Base-by-base conservation (phyloP, 257 asterid species). In the Solanum lignicaule region DNA sequence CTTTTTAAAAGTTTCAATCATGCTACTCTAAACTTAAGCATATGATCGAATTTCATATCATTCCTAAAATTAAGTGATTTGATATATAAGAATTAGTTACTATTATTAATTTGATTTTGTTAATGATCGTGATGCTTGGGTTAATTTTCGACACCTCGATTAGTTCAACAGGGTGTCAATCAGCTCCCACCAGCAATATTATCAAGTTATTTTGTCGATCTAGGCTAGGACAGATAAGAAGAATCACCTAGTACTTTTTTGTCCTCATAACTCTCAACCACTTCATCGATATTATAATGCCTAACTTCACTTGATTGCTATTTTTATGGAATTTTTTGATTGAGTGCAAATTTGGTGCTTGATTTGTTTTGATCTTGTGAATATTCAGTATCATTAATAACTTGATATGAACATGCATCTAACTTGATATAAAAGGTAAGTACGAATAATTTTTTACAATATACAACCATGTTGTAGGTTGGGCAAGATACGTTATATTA, bases 141-240 rank as follows among this genome's bases (percentile, higher is more conserved):
- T 5, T 1, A 46, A 46, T 4, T 46, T 46, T 46, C 0, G 55
- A 46, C 55, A 46, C 0, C 20, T 46, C 20, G 7, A 46, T 46
- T 46, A 46, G 0, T 46, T 46, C 20, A 6, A 18, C 3, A 10
- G n/a, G n/a, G 21, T 18, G 9, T 52, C n/a, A 0, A 52, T 52
- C n/a, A 52, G 0, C 0, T 55, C n/a, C 23, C 0, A 2, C 9
- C 23, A 55, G 0, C 0, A 18, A 0, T 55, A 55, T 55, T 55
- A 55, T 55, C 4, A 55, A 6, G 9, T 55, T 55, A 55, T 0
- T 52, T 2, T 55, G n/a, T 55, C 10, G 1, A 52, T 52, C 9
- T 0, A 18, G 62, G 9, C 4, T 6, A 52, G 0, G 0, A 52
- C 9, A 52, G 0, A 1, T 16, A 52, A 4, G 1, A 18, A 52